Conservation (phyloP, 306 rosid species). For the Clitoria ternatea region DNA sequence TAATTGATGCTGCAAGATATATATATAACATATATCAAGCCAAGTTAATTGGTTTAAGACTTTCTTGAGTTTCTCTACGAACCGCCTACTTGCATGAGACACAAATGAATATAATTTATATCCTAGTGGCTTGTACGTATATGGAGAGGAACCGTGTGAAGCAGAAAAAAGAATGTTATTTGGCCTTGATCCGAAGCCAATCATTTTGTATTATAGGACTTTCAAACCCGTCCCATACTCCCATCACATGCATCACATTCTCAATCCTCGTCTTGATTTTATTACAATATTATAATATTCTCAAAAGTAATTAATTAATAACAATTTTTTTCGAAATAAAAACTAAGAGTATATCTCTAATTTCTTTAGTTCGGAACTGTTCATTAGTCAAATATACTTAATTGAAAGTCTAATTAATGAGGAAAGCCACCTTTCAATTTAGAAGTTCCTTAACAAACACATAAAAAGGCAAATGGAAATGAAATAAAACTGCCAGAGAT, state of each 20-base stretch:
- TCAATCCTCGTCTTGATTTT: constrained; percentile 13
- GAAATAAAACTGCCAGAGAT: constrained; percentile 14
- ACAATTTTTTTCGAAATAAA: background rate
- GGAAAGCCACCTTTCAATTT: constrained; percentile 12
- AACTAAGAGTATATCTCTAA: background rate
- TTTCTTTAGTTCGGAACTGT: background rate
- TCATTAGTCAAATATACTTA: constrained; percentile 13
- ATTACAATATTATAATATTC: constrained; percentile 2
- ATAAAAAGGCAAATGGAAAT: background rate
- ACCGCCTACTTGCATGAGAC: constrained; percentile 14
- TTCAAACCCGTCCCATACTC: constrained; percentile 42
- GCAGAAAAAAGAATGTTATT: constrained; percentile 11
- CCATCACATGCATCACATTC: constrained; percentile 56
- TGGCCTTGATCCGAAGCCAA: constrained; percentile 36
- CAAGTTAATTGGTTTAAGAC: constrained; percentile 18
- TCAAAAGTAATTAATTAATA: background rate
- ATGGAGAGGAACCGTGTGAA: background rate
- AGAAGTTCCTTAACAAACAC: constrained; percentile 13
- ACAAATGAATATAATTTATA: constrained; percentile 8
- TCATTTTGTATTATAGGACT: constrained; percentile 28
- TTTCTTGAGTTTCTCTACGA: constrained; percentile 10
- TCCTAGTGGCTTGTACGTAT: constrained; percentile 19
- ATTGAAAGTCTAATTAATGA: background rate
- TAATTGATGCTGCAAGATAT: constrained; percentile 19
- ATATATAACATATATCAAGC: background rate